Evolutionary conservation across 176 grass and related monocot species (phyloP), one percentile per base, ranked within the genome.

Genomic region (Aechmea fasciata): DNA sequence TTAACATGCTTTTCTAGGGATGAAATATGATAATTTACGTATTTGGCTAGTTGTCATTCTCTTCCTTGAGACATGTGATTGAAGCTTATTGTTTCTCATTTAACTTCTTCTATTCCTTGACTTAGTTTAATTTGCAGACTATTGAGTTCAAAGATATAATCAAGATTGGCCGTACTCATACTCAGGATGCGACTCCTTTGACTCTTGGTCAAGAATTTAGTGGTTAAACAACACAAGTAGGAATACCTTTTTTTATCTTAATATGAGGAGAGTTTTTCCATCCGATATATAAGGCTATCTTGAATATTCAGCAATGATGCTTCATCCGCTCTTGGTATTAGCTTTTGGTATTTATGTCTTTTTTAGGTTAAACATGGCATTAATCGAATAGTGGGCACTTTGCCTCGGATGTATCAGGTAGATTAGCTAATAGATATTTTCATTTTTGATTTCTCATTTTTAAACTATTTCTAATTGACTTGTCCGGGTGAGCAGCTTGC

Each of bases 201-300:
- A 99, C 95, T 61, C 90, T 99, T 83, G 90, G 95, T 33, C 90
- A 99, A 82, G 95, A 99, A 76, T 99, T 99, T 52, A 90, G 94
- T 80, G 95, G 95, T 69, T 99, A 90, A 51, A 73, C 87, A 57
- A 99, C 82, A 68, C 95, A 99, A 76, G 95, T 99, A 75, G 59
- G 61, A 65, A 63, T 82, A 24, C 52, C 83, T 71, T 65, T 61
- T 57, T 55, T 76, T 78, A 14, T 55, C 10, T 70, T 87, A 54
- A 62, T 13, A 3, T 47, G 29, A 61, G 17, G 20, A 61, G 11
- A 18, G 15, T 61, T 20, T 61, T 1, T 61, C 13, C 13, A 3
- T 55, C 15, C 6, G 14, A 59, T 61, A 15, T 61, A 3, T 20
- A 41, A 41, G 4, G 33, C 20, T 61, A 18, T 10, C 55, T 61